phyloP scores from a whole-genome alignment of 1,139 yeast species.

The Hanseniaspora uvarum region DNA sequence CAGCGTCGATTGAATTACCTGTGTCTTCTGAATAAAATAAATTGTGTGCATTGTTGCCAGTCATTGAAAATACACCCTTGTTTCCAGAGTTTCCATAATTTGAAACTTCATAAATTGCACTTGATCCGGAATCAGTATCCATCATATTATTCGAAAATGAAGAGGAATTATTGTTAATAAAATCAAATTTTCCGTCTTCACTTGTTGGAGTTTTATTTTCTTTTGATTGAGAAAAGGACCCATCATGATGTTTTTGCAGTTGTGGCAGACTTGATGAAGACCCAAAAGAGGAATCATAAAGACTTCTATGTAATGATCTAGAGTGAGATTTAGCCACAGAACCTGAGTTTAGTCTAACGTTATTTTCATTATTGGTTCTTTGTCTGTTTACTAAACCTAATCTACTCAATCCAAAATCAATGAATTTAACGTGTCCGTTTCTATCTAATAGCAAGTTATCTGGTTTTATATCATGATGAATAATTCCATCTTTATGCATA shows the following conservation, averaged over 20 bases:
- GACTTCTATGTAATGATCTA: conserved; percentile 21
- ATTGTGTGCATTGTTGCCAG: neutral
- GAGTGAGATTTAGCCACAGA: conserved; percentile 18
- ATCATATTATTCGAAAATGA: neutral
- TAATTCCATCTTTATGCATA: conserved; percentile 75
- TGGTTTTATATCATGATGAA: conserved; percentile 91
- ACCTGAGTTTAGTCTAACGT: conserved; percentile 46
- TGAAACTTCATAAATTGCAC: conserved; percentile 36
- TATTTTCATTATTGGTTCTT: conserved; percentile 23
- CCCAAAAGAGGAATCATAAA: conserved; percentile 5
- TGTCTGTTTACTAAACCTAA: conserved; percentile 85
- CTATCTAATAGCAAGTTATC: conserved; percentile 82
- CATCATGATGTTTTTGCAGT: neutral
- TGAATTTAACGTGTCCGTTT: conserved; percentile 78
- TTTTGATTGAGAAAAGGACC: neutral
- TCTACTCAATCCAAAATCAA: conserved; percentile 89
- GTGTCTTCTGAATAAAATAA: neutral
- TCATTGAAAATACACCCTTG: conserved; percentile 27
- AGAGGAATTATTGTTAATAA: neutral
- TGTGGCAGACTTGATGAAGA: conserved; percentile 9
- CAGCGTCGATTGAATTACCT: neutral
- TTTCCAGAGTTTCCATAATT: conserved; percentile 28
- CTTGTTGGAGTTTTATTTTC: neutral
- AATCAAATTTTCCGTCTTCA: neutral
- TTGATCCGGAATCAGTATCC: conserved; percentile 19